Evolutionary conservation across 2,329 filamentous ascomycete species (phyloP), one percentile per base, ranked within the genome.

Genomic region (Chrysoporthe cubensis): DNA sequence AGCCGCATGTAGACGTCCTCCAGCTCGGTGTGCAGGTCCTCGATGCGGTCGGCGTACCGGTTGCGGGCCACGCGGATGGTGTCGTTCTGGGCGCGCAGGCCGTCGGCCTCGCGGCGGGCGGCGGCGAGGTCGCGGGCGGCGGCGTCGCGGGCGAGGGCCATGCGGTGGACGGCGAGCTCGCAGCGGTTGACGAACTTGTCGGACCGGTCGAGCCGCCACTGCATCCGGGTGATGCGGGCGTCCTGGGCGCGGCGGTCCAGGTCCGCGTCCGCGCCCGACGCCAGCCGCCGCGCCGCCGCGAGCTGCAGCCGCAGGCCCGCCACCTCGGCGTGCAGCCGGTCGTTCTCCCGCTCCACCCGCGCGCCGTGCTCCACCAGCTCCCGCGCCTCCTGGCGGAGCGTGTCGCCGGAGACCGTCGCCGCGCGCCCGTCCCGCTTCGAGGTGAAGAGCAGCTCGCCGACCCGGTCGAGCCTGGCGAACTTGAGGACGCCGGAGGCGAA

Each of bases 141-240:
- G 11, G 64, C 58, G 71, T 92, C 89, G 42, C 88, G 85, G 76
- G 92, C 90, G 42, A 86, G 83, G 3, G 83, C 82, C 54, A 91
- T 78, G 3, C 88, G 85, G 70, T 90, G 86, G 68, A 86, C 88
- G 70, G 88, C 85, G 64, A 89, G 88, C 62, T 91, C 87, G 46
- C 85, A 82, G n/a, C 87, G 82, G 69, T 84, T 87, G 34, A 86
- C 80, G 74, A 90, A 90, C 57, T 86, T 86, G 65, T 88, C 87
- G 3, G 56, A 18, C 18, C 34, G 16, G 42, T 60, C 57, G 21
- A 92, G 79, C 18, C 86, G 87, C 8, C 84, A 80, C 72, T 90
- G 86, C 48, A 91, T 79, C 26, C 87, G 82, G 59, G 86, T 83
- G 56, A 91, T 80, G 88, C 87, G 80, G 65, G 82, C 83, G 75